Conservation (phyloP, 2,329 filamentous ascomycete species). For the Claviceps sp. region DNA sequence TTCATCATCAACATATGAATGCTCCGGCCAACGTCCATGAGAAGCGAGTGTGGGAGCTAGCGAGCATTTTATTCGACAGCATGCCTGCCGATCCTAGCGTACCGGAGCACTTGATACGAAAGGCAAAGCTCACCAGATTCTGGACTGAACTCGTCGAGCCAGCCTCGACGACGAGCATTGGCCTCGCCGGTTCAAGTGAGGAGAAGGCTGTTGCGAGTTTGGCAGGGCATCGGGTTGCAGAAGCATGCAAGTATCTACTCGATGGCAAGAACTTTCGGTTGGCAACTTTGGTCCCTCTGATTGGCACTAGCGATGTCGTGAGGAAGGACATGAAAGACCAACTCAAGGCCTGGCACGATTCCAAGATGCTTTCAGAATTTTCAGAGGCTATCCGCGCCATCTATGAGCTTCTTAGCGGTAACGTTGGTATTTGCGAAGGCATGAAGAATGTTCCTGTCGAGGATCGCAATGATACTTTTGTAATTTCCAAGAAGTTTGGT, state of each 20-base stretch:
- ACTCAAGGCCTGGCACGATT: constrained; percentile 69
- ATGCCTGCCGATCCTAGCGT: constrained; percentile 28
- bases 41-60: constrained; percentile 70
- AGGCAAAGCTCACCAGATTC: constrained; percentile 54
- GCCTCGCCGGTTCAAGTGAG: constrained; percentile 51
- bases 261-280: constrained; percentile 68
- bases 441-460: constrained; percentile 60
- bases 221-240: constrained; percentile 62
- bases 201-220: constrained; percentile 75
- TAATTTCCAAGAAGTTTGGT: constrained; percentile 69
- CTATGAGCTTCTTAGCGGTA: constrained; percentile 80
- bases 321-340: constrained; percentile 68
- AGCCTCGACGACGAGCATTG: constrained; percentile 38
- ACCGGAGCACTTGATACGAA: constrained; percentile 28
- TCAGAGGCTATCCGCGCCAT: constrained; percentile 70
- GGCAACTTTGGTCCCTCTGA: constrained; percentile 71
- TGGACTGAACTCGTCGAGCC: constrained; percentile 54
- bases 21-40: constrained; percentile 45
- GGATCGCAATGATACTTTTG: constrained; percentile 67
- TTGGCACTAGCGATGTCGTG: constrained; percentile 57
- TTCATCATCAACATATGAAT: constrained; percentile 26
- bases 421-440: constrained; percentile 72
- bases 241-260: constrained; percentile 70
- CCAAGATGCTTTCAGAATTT: constrained; percentile 79
- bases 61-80: constrained; percentile 78